A percentile compares a stretch with the other conserved stretches of the same genome.
These are phyloP conservation scores for Inonotus hispidus DNA, from an alignment of 1,284 basidiomycete species.

Conservation along the genomic window DNA sequence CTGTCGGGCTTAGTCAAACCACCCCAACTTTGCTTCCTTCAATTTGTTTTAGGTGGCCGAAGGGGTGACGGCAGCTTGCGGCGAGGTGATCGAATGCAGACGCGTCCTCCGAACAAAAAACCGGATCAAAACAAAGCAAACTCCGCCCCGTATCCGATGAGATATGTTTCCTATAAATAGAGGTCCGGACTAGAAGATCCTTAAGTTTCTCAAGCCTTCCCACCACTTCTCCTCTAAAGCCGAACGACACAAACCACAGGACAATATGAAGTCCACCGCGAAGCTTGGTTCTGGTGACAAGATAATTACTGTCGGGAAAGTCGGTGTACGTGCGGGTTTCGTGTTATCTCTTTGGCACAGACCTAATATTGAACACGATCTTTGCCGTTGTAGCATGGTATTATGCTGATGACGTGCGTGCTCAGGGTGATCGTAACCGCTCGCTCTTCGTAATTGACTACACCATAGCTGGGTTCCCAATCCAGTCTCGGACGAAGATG, in stretches of 20 bases:
- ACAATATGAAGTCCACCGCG: not conserved
- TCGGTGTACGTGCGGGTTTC: constrained; percentile 2
- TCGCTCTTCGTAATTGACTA: not conserved
- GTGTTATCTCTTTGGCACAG: not conserved
- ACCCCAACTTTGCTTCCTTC: too few species aligned
- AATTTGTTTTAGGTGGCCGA: not conserved
- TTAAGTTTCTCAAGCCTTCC: too few species aligned
- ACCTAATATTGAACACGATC: not conserved
- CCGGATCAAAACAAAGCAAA: too few species aligned
- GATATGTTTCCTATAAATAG: too few species aligned
- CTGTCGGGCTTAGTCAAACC: too few species aligned
- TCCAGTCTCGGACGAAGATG: constrained; percentile 45
- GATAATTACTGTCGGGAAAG: constrained; percentile 3
- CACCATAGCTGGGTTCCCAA: constrained; percentile 32
- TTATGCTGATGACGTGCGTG: constrained; percentile 53
- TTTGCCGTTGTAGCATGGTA: constrained; percentile 33
- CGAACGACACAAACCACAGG: not conserved
- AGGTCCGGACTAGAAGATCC: too few species aligned
- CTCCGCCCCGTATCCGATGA: too few species aligned
- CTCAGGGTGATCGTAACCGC: not conserved
- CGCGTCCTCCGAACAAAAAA: too few species aligned
- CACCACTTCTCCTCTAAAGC: not conserved
- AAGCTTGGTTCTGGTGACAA: not conserved
- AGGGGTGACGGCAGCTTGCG: not conserved
- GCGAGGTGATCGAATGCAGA: not conserved